These are phyloP conservation scores for Mycena filopes DNA, from an alignment of 768 basidiomycete genomes.

Conservation along the genomic window DNA sequence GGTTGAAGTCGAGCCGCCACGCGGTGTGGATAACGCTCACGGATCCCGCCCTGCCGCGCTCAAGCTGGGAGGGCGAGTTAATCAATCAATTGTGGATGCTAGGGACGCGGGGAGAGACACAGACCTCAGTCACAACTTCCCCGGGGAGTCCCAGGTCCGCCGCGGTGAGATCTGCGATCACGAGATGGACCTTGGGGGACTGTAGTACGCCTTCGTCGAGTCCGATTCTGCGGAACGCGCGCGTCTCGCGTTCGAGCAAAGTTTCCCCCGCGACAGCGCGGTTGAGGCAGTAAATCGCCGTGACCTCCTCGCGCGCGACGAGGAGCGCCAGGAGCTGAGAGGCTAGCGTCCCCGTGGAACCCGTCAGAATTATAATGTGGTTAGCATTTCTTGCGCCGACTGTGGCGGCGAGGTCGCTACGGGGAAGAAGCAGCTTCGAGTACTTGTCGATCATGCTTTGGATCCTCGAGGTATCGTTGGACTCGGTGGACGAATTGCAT, in stretches of 20 bases:
- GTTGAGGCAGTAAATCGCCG: slow-evolving; percentile 52
- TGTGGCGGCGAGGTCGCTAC: neutral
- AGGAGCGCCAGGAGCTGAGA: slow-evolving; percentile 37
- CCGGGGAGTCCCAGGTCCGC: neutral
- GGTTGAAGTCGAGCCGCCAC: slow-evolving; percentile 58
- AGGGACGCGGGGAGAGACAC: no score
- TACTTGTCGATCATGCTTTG: slow-evolving; percentile 2
- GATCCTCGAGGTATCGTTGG: neutral
- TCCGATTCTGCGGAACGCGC: slow-evolving; percentile 33
- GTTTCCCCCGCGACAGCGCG: slow-evolving; percentile 9
- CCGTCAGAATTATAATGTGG: slow-evolving; percentile 40
- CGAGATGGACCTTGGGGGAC: slow-evolving; percentile 28
- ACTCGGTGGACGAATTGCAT: slow-evolving; percentile 14
- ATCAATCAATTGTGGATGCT: no score
- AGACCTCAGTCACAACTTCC: no score
- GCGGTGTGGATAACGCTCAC: slow-evolving; percentile 49
- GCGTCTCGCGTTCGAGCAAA: slow-evolving; percentile 26
- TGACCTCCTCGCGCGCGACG: slow-evolving; percentile 47
- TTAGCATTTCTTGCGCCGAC: no score
- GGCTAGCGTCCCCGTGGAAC: slow-evolving; percentile 41
- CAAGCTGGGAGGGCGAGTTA: no score
- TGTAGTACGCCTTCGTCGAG: slow-evolving; percentile 28
- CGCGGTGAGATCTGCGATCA: slow-evolving; percentile 46
- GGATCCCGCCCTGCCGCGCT: no score
- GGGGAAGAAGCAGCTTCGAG: neutral